Base-by-base conservation (phyloP, 371 early-diverging fungal species). In the Rhizopus delemar region DNA sequence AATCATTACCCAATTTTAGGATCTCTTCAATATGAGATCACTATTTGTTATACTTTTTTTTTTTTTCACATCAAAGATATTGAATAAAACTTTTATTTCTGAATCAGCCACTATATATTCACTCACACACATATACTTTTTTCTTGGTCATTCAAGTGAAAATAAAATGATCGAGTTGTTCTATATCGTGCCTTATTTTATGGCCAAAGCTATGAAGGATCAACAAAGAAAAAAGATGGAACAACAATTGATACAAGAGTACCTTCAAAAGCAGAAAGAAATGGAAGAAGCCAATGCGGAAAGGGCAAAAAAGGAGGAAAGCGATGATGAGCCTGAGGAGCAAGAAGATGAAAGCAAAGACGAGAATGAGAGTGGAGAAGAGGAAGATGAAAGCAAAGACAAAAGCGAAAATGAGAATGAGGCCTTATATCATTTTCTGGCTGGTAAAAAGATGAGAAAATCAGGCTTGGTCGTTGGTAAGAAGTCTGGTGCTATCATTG, bases 121-220 rank as follows among this genome's bases (percentile, higher is more conserved):
- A 22, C 22, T 1, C 22, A 22, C 22, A 22, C 22, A 22, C 2
- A 22, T 22, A 22, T 22, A 22, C 22, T 22, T 22, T 22, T 22
- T 22, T 2, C 22, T 22, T 22, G 22, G 22, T 22, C 22, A 22
- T 22, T 22, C 2, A 22, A 22, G 22, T 22, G 22, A 39, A 38
- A 28, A 56, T 13, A 60, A 56, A 53, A 65, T 65, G 59, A 35
- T 65, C 35, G 65, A 65, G 60, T 16, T 65, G 60, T 65, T 65
- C 34, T 65, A 60, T 56, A 56, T 65, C 56, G 41, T 65, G 16
- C 65, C 65, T 11, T 65, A 65, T 43, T 56, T 65, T 32, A 60
- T 60, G 4, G 46, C 39, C 59, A 63, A 8, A 56, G 38, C 22
- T 57, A 57, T 41, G 45, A 62, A 52, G 28, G 33, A 31, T 31